Conservation (phyloP, 441 rosid genomes). For the Erysimum cheiri region DNA sequence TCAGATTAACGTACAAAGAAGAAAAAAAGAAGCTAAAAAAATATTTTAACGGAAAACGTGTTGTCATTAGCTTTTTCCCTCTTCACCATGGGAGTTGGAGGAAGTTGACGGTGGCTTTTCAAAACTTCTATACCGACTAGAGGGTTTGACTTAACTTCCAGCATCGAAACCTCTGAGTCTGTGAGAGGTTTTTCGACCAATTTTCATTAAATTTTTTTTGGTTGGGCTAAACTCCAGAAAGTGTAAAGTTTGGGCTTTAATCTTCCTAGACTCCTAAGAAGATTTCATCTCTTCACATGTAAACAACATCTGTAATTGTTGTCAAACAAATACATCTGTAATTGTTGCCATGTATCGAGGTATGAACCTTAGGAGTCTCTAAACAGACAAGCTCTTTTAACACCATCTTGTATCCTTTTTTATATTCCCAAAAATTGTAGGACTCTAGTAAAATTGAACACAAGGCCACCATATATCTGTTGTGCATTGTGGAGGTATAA, state of each 20-base stretch:
- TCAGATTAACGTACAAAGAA: constrained; percentile 29
- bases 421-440: too few species aligned
- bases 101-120: not conserved
- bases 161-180: not conserved
- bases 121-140: not conserved
- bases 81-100: not conserved
- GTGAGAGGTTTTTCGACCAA: not conserved
- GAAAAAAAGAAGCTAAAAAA: not conserved
- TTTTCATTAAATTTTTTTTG: too few species aligned
- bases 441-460: not conserved
- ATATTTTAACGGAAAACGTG: constrained; percentile 13
- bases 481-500: constrained; percentile 17
- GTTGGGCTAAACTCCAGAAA: too few species aligned
- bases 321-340: not conserved
- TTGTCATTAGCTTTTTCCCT: not conserved
- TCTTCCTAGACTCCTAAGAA: not conserved
- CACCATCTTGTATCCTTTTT: not conserved
- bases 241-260: too few species aligned
- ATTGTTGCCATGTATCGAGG: not conserved
- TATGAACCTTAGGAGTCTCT: not conserved
- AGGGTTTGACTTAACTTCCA: not conserved
- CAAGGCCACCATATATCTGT: constrained; percentile 4
- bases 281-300: not conserved
- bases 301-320: not conserved
- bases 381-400: not conserved